Evolutionary conservation across 192 early-diverging fungal species (phyloP), one percentile per base, ranked within the genome.

Genomic region (Mortierella hygrophila): DNA sequence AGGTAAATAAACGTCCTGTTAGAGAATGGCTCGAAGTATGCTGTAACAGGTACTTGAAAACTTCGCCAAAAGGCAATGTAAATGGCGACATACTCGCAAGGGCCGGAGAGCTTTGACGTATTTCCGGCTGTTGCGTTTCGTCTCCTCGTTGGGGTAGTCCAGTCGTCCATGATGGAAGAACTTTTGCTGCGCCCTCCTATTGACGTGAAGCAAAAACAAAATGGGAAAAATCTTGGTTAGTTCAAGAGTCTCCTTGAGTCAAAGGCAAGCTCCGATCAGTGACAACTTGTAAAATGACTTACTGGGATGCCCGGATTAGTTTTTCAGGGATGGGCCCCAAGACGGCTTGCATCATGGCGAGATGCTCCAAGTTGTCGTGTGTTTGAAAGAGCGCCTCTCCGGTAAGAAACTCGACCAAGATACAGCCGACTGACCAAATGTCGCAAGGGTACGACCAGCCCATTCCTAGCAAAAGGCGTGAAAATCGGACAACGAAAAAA

Each of bases 381-480:
- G 98, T 99, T 89, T 99, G 97, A 88, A 99, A 99, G 69, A 99
- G 87, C 6, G 98, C 97, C 83, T 97, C 95, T 49, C 98, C 98
- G 0, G 97, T 99, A 63, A 95, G 93, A 68, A 99, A 93, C 89
- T 99, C 98, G 20, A 99, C 93, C 32, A 99, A 93, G 68, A 99
- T 98, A 91, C 98, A 99, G 11, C 98, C 98, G 73, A 98, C 88
- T 13, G 97, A 98, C 98, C 98, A 99, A 92, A 99, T 95, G 88
- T 99, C 98, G 89, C 97, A 98, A 18, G 97, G 95, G 89, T 94
- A 99, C 26, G 96, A 97, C 98, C 98, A 99, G 18, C 97, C 97
- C 49, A 97, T 81, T 35, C 90, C 89, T 89, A 78, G 29, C 13
- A 65, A 11, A 16, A 16, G 52, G 46, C 23, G 18, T 49, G 46